Base-by-base conservation (phyloP, 2,329 filamentous ascomycete genomes). In the Calonectria pseudoreteaudii region DNA sequence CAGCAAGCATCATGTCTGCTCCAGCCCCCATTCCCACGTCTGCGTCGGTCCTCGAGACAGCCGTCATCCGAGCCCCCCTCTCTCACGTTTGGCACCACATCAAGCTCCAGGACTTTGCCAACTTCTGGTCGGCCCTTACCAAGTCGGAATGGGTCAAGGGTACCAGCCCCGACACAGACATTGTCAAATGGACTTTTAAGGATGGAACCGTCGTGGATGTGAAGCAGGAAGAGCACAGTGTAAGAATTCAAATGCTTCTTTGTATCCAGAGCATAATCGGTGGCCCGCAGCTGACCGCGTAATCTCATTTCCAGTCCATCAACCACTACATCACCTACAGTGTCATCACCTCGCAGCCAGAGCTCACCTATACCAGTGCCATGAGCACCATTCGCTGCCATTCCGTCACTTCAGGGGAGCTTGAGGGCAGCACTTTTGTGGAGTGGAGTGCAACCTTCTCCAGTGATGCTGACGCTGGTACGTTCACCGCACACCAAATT, bases 311-410 rank as follows among this genome's bases (percentile, higher is more conserved):
- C 18, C 74, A 93, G 91, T 89, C 88, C 76, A 92, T 94, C 86
- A 91, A 94, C 83, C 92, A 94, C 87, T 94, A 89, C 87, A 93
- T 94, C 85, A 94, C 93, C 73, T 94, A 94, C 88, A 91, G 90
- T 75, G 87, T 94, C 85, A 94, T 94, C 85, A 89, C 91, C 13
- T 88, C 92, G 31, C 86, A 91, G 84, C 92, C 92, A 13, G 89
- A 91, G 75, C 86, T 94, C 71, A 89, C 86, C 74, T 94, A 94
- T 86, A 91, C 91, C 64, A 90, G 89, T 60, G 91, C 92, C 68
- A 86, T 94, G 77, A 92, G 90, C 85, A 94, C 92, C 65, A 89
- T 94, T 78, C 90, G 92, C 79, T 88, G 87, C 82, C 93, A 90
- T 84, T 84, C 91, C 44, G 85, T 94, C 79, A 94, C 93, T n/a